Percentiles rank a stretch among this genome's conserved stretches.
phyloP scores from a whole-genome alignment of 495 filamentous ascomycete genomes.

The Trichoderma parareesei region DNA sequence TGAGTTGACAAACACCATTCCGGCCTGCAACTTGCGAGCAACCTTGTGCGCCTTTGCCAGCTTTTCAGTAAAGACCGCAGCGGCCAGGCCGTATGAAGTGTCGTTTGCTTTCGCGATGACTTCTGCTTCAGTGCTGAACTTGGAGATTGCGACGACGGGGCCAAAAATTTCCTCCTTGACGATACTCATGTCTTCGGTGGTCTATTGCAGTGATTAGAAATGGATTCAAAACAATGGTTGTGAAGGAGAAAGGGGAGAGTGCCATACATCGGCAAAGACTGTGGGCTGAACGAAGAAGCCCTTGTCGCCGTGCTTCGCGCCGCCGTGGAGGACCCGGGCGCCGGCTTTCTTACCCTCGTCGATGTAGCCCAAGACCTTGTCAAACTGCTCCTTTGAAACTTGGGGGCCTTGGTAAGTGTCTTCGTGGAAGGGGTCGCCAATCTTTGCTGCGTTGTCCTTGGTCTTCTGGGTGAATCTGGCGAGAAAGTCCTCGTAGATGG shows the following conservation, averaged over 20 bases:
- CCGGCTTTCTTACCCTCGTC: slow-evolving; percentile 79
- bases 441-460: slow-evolving; percentile 14
- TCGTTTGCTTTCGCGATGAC: slow-evolving; percentile 69
- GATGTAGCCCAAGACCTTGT: slow-evolving; percentile 98
- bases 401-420: slow-evolving; percentile 97
- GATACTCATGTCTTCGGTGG: slow-evolving; percentile 83
- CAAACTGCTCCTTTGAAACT: slow-evolving; percentile 88
- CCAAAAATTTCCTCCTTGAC: slow-evolving; percentile 95
- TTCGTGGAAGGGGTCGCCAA: slow-evolving; percentile 83
- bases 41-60: slow-evolving; percentile 73
- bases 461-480: slow-evolving; percentile 41
- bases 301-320: slow-evolving; percentile 48
- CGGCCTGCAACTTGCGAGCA: slow-evolving; percentile 39
- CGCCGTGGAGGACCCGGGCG: neutral
- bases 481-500: slow-evolving; percentile 50
- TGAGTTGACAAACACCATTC: slow-evolving; percentile 49
- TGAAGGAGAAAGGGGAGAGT: neutral
- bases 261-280: slow-evolving; percentile 61
- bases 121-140: slow-evolving; percentile 82
- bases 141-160: slow-evolving; percentile 78
- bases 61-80: slow-evolving; percentile 76
- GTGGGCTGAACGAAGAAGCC: slow-evolving; percentile 94
- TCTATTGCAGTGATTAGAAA: slow-evolving; percentile 20
- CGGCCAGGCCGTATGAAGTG: slow-evolving; percentile 81
- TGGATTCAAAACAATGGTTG: too few species aligned